Percentiles rank a stretch among this genome's conserved stretches.
phyloP scores from a whole-genome alignment of 495 filamentous ascomycete species.

The Aeminium ludgeri region DNA sequence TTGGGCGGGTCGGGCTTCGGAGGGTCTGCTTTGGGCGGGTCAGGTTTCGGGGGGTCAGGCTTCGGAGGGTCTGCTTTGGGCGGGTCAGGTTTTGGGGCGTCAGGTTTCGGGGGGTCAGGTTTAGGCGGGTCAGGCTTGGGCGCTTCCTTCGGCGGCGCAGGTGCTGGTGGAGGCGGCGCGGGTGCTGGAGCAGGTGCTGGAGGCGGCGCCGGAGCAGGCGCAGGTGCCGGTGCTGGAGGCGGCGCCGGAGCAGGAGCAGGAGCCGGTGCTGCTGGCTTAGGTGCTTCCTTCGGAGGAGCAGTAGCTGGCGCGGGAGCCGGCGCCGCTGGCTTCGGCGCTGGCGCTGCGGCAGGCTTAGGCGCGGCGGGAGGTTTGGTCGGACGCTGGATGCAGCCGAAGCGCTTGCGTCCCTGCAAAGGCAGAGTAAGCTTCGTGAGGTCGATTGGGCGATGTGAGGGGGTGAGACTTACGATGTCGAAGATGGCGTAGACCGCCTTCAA shows the following conservation, averaged over 20 bases:
- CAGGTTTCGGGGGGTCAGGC: not conserved
- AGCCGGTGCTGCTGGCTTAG: not conserved
- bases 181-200: not conserved
- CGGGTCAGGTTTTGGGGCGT: too few relatives aligned
- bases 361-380: not conserved
- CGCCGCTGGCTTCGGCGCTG: not conserved
- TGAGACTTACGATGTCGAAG: constrained; percentile 1
- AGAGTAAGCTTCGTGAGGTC: not conserved
- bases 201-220: not conserved
- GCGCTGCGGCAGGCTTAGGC: not conserved
- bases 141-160: too few relatives aligned
- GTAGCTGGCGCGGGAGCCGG: too few relatives aligned
- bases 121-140: not conserved
- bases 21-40: too few relatives aligned
- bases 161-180: not conserved
- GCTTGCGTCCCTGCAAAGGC: not conserved
- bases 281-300: too few relatives aligned
- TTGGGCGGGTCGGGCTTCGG: too few relatives aligned
- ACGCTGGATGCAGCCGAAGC: constrained; percentile 1
- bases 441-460: not conserved
- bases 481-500: constrained; percentile 53
- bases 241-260: not conserved
- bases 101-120: not conserved
- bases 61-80: not conserved
- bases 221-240: not conserved